Evolutionary conservation across 768 basidiomycete species (phyloP), one percentile per base, ranked within the genome.

Genomic region (Tephrocybe sp.): DNA sequence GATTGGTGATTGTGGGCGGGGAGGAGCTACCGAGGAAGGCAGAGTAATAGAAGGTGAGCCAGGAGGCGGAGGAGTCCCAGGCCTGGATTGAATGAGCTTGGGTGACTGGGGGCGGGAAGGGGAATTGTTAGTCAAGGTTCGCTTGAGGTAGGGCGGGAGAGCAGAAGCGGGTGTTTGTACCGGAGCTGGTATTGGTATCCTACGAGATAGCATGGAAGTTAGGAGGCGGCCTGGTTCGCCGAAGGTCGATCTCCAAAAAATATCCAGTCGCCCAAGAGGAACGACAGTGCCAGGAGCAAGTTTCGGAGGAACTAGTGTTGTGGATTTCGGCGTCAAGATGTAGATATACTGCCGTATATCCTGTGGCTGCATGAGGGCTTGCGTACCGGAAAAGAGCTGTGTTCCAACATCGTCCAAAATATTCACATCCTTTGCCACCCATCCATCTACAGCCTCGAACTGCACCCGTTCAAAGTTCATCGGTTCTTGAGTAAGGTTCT

Each of bases 301-400:
- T 4, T 66, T 60, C 1, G 75, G 65, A 11, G 83, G 80, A 23
- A 74, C 68, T 0, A 72, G 53, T 0, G 79, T 73, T 3, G 69
- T 42, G 11, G 48, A 54, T 40, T 65, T 73, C 2, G 88, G 88
- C 1, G 70, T 76, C 19, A 97, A 76, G 43, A 91, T 80, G 61
- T 91, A 97, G 34, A 95, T 78, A 59, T 93, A 93, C 64, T 97
- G 94, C 24, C 91, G 78, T 50, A 83, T 77, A 61, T 91, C 88
- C 57, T 91, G 86, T 2, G 94, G 87, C 46, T 90, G 83, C 71
- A 97, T 83, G 19, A 90, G 72, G 10, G 84, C 79, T 61, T 75
- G 78, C 0, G 82, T 70, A 1, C 80, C 84, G 9, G 78, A 79
- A 61, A 86, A 87, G 22, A 87, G 61, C 39, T 61, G 59, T 45